These are phyloP conservation scores for Cercophora scortea DNA, from an alignment of 495 filamentous ascomycete genomes.

Conservation along the genomic window DNA sequence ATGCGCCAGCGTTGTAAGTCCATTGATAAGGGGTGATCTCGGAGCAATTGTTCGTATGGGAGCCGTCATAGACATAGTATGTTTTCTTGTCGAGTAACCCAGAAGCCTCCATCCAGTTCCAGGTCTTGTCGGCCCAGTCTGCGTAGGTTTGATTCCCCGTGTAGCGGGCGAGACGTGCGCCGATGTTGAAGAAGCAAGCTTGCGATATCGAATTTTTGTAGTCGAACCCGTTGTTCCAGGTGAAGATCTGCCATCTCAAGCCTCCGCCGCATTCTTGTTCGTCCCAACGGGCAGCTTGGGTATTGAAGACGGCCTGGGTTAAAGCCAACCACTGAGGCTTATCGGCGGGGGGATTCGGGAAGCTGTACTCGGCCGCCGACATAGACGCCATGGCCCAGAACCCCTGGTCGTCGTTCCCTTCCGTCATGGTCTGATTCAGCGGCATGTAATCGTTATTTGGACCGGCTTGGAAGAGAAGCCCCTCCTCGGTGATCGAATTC, in stretches of 20 bases:
- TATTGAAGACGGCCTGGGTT: slow-evolving; percentile 74
- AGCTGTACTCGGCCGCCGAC: slow-evolving; percentile 57
- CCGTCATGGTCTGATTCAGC: slow-evolving; percentile 50
- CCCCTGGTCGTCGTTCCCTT: slow-evolving; percentile 62
- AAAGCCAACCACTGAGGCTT: slow-evolving; percentile 70
- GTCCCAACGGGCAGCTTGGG: slow-evolving; percentile 63
- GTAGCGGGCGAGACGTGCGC: slow-evolving; percentile 60
- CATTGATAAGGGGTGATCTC: slow-evolving; percentile 46
- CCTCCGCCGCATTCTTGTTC: slow-evolving; percentile 61
- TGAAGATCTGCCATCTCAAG: slow-evolving; percentile 76
- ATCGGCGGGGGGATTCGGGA: slow-evolving; percentile 47
- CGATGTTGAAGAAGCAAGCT: slow-evolving; percentile 64
- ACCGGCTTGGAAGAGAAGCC: slow-evolving; percentile 53
- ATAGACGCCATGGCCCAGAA: slow-evolving; percentile 63
- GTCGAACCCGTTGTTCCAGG: slow-evolving; percentile 69
- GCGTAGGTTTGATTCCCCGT: slow-evolving; percentile 63
- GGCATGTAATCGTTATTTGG: slow-evolving; percentile 57
- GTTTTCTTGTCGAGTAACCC: slow-evolving; percentile 35
- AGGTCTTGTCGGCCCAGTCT: slow-evolving; percentile 63
- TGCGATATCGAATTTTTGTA: slow-evolving; percentile 71
- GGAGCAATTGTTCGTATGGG: slow-evolving; percentile 44
- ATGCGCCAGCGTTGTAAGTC: slow-evolving; percentile 65
- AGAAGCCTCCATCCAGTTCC: slow-evolving; percentile 53
- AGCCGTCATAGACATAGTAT: slow-evolving; percentile 55
- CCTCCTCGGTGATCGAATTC: slow-evolving; percentile 47